These are phyloP conservation scores for Torulaspora maleeae DNA, from an alignment of 805 yeast genomes.

Conservation along the genomic window DNA sequence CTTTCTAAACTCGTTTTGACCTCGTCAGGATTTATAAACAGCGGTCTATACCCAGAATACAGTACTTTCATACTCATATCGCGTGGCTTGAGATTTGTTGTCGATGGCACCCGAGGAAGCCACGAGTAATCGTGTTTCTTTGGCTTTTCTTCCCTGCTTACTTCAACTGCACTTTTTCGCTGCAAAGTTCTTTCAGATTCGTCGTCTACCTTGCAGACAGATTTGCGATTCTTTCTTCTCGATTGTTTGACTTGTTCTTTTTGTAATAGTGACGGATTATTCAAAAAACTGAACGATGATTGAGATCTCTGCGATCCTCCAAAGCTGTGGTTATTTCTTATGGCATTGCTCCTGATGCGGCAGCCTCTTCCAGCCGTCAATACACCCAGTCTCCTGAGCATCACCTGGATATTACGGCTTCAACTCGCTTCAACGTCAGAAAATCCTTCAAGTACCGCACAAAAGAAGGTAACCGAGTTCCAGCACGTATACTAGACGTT, in stretches of 20 bases:
- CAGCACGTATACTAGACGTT: not conserved
- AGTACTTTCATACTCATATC: constrained; percentile 26
- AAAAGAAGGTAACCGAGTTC: too few species aligned
- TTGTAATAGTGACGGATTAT: constrained; percentile 20
- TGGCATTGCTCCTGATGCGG: constrained; percentile 2
- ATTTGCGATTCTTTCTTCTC: constrained; percentile 13
- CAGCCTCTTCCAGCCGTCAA: constrained; percentile 3
- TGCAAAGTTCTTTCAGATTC: constrained; percentile 11
- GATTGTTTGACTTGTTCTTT: constrained; percentile 20
- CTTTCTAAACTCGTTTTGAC: constrained; percentile 7
- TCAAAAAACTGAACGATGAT: constrained; percentile 26
- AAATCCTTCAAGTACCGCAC: too few species aligned
- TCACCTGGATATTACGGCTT: not conserved
- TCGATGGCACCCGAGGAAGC: constrained; percentile 32
- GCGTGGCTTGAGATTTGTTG: constrained; percentile 22
- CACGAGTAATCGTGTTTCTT: constrained; percentile 25
- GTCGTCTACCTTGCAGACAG: constrained; percentile 11
- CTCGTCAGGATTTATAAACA: constrained; percentile 20
- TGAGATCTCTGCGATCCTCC: constrained; percentile 17
- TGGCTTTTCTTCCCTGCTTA: constrained; percentile 4
- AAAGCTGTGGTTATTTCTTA: constrained; percentile 9
- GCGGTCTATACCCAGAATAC: constrained; percentile 33
- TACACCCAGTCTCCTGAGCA: constrained; percentile 8
- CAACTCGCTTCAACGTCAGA: not conserved
- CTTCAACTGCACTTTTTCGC: constrained; percentile 5